These are phyloP conservation scores for Clitoria ternatea DNA, from an alignment of 306 rosid genomes.

Conservation along the genomic window DNA sequence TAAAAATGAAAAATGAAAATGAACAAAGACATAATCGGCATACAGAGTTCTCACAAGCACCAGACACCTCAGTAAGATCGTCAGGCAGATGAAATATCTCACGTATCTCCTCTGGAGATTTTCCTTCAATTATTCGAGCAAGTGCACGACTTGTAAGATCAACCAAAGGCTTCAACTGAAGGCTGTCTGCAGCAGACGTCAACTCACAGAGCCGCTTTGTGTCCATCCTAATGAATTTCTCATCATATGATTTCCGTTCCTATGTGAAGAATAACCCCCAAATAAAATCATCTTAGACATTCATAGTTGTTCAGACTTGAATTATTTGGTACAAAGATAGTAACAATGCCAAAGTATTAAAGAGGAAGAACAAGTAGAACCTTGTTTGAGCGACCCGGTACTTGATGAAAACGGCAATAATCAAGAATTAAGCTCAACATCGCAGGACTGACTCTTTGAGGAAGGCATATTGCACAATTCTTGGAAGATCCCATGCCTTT, in stretches of 20 bases:
- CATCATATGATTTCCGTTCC: constrained; percentile 86
- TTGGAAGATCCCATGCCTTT: constrained; percentile 91
- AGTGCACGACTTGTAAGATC: constrained; percentile 93
- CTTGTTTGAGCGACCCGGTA: constrained; percentile 92
- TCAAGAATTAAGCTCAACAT: constrained; percentile 80
- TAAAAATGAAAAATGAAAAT: constrained; percentile 27
- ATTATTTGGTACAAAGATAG: not conserved
- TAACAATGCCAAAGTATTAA: constrained; percentile 2
- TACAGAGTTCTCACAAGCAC: constrained; percentile 33
- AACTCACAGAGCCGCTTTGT: constrained; percentile 86
- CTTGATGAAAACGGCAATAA: constrained; percentile 91
- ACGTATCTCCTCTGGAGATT: constrained; percentile 89
- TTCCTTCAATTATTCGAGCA: constrained; percentile 96
- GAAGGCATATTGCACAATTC: constrained; percentile 85
- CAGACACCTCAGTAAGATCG: constrained; percentile 92
- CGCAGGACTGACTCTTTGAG: constrained; percentile 76
- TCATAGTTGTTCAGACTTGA: constrained; percentile 3
- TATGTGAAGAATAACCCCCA: constrained; percentile 35
- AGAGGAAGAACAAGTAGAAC: constrained; percentile 35
- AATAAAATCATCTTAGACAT: constrained; percentile 22
- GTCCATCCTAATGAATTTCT: constrained; percentile 76
- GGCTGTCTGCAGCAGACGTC: constrained; percentile 92
- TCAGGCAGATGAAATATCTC: constrained; percentile 93
- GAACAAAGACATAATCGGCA: constrained; percentile 21
- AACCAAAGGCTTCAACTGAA: constrained; percentile 90